Evolutionary conservation across 2,329 filamentous ascomycete species (phyloP), one percentile per base, ranked within the genome.

Genomic region (Colletotrichum cereale): DNA sequence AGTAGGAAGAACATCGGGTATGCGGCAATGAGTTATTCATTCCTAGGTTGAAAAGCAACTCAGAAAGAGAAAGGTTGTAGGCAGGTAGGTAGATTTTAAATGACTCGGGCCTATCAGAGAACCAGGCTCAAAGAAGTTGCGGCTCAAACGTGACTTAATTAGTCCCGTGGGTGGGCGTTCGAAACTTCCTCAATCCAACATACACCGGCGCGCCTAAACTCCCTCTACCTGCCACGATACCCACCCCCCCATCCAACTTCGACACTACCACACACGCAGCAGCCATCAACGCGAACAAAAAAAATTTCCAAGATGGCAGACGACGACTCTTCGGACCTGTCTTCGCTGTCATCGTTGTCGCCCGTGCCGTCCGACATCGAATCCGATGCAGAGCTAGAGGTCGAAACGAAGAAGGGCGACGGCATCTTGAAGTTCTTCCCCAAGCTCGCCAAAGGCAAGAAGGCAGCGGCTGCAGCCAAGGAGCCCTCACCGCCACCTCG

Each of bases 351-450:
- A 26, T 87, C 84, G 60, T 75, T 85, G 67, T 85, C 83, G 66
- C 83, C 83, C 58, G 82, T 79, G 62, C 83, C 83, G 24, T 84
- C 82, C 12, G 84, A 85, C 73, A 81, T 82, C 56, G 84, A 85
- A 75, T 82, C 86, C n/a, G 89, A 90, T 55, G 86, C 86, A 65
- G 85, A 87, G 74, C 81, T 82, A 69, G 87, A 89, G 80, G 85
- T 75, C 80, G 86, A 56, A 48, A 34, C 71, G 29, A 81, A 84
- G 70, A 88, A 89, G 75, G 82, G 84, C 55, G 47, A 47, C 76
- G 89, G 90, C 73, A 91, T 92, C 75, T 83, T 91, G 70, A 91
- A 91, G 82, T 92, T 91, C 87, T 91, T 92, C 82, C 84, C 88
- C 75, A 90, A 89, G 79, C 78, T 86, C 67, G 84, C 86, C 77